Base-by-base conservation (phyloP, 805 yeast species). In the Barnettozyma pratensis region DNA sequence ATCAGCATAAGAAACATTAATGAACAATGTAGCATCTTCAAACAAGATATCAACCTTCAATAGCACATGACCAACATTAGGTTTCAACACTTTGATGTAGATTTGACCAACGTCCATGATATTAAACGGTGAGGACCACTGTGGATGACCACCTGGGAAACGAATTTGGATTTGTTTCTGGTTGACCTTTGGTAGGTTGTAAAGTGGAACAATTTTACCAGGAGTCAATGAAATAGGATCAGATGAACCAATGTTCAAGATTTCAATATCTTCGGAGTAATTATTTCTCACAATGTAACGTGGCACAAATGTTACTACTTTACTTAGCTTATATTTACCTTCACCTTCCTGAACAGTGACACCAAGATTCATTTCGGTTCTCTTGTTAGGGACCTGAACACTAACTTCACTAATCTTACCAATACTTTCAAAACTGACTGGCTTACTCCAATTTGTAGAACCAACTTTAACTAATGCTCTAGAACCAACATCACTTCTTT, bases 91-190 rank as follows among this genome's bases (percentile, higher is more conserved):
- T 56, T 92, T 86, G 54, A 94, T 71, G 61, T 78, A 86, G 0
- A 85, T 69, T 48, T 86, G 84, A 5, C 99, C 99, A 42, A 90
- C 76, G 58, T 92, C 96, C 45, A 84, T 80, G 54, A 94, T 79
- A 19, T 76, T 75, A 62, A 95, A 89, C 1, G 98, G 95, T 0
- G 97, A 82, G 0, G 97, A 87, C 96, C 96, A 89, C 31, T 76
- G 72, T 2, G 83, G 69, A 7, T 75, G 72, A 6, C 76, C 67
- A 5, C 82, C 84, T 6, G 77, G 63, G 50, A 83, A 80, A 45
- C 84, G 78, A 25, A 87, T 54, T 55, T 76, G 65, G 32, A 90
- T 59, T 56, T 85, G 87, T 57, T 85, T 87, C 41, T 74, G 71
- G 1, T 74, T 71, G 3, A 72, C 65, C 25, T 80, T 69, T 26